Evolutionary conservation across 108 stramenopile genomes (phyloP), one percentile per base, ranked within the genome.

Genomic region (Cyclotella sp.): DNA sequence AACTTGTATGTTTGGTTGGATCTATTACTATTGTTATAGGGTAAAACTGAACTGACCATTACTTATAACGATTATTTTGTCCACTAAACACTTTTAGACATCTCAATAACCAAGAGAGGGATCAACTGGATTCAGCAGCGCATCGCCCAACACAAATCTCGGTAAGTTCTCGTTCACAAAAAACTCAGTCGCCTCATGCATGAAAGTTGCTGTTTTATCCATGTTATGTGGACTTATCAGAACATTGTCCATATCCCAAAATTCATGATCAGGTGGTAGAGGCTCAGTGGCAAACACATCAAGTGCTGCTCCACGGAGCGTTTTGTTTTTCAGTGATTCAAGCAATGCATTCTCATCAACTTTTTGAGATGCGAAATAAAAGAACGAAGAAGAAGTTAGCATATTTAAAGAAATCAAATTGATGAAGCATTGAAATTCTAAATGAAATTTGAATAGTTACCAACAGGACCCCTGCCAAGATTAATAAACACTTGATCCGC

Each of bases 181-280:
- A 65, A 92, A 89, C 72, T 89, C 79, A 0, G 91, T 90, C 16
- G 89, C 88, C 51, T 92, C 91, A 41, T 87, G 83, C 91, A 92
- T 90, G 61, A 93, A 93, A n/a, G 92, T 93, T 54, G 76, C 82
- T 0, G 85, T 87, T 52, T 79, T 76, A 63, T 86, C 85, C 82
- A 86, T 78, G 21, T 83, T 83, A 51, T 91, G 88, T 27, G 90
- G 85, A 18, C 81, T 82, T 4, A 90, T 63, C 28, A 90, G 46
- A 1, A 90, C 83, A 46, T 85, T 80, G 9, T 86, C 86, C 58
- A 88, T 57, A 22, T 58, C 81, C 90, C 90, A 90, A 4, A 90
- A 69, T 13, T 67, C 60, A 61, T 83, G 59, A 11, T 64, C 62
- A 3, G 29, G 21, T 0, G 90, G 90, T 0, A 90, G 77, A 8